Base-by-base conservation (phyloP, 805 yeast species). In the Nakazawaea peltata region DNA sequence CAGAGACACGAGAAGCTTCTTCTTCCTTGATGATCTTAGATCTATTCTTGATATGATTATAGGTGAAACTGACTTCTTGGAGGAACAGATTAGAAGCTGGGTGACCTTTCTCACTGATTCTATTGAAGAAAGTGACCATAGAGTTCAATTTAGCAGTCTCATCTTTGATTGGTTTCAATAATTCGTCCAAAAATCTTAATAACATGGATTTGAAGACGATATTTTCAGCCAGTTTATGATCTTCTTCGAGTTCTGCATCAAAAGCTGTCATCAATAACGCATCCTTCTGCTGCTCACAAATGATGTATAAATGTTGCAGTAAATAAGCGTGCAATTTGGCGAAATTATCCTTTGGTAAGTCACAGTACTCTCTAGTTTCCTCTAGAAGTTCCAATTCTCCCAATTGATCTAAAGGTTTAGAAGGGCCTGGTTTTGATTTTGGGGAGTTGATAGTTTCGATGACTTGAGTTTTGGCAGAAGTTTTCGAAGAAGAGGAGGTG, bases 191-290 rank as follows among this genome's bases (percentile, higher is more conserved):
- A 28, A 85, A 90, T 50, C 85, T 94, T 41, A 90, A 53, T 22
- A 90, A 58, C 47, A 84, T 71, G 2, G 95, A 79, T 49, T 85
- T 92, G 54, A 76, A 81, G 30, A 90, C 78, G n/a, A 77, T 72
- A 41, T 74, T 80, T 41, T 67, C 69, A 8, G 95, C 76, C 5
- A 56, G 53, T 5, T 44, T 42, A 0, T 69, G 49, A 32, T 85
- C 69, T 15, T 77, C 81, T 11, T 69, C 74, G 41, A 90, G 65
- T 53, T 86, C 85, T 37, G 67, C 64, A 49, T 90, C 94, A 56
- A 92, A 92, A 0, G 97, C 94, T 15, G 80, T 79, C 96, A 90
- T 88, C 53, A 88, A 66, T 40, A 92, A 71, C 0, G 95, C 85
- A 56, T 92, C 97, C 51, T 88, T 86, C 53, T 92, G 97, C 42